Evolutionary conservation across 1,284 basidiomycete genomes (phyloP).

Genomic region (Trichosporon sp.): DNA sequence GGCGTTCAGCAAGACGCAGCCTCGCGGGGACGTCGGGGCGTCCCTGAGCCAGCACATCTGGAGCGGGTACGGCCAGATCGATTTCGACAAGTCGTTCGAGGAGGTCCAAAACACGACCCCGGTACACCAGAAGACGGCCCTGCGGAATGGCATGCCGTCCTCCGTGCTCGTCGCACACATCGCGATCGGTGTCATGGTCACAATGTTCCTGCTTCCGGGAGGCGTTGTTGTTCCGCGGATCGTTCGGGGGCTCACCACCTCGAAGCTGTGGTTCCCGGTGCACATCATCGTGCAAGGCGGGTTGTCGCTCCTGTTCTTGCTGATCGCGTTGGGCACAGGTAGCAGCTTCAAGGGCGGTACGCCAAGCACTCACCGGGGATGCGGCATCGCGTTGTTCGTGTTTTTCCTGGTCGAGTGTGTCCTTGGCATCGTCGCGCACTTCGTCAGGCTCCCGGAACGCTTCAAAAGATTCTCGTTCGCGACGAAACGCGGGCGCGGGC

Average conservation of each 20-base stretch:
- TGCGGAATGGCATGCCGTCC: background rate
- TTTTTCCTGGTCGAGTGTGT: conserved; percentile 60
- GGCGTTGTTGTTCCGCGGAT: conserved; percentile 61
- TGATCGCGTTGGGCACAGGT: conserved; percentile 51
- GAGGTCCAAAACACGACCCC: background rate
- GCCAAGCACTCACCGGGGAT: conserved; percentile 56
- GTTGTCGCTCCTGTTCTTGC: conserved; percentile 56
- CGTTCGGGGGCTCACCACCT: conserved; percentile 55
- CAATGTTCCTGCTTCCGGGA: conserved; percentile 58
- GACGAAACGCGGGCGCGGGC: conserved; percentile 30
- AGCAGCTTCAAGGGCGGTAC: conserved; percentile 17
- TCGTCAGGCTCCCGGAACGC: conserved; percentile 17
- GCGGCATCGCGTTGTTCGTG: conserved; percentile 59
- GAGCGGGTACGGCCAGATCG: conserved; percentile 7
- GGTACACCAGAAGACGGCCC: background rate
- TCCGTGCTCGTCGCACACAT: conserved; percentile 56
- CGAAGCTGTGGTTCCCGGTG: conserved; percentile 56
- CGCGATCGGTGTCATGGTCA: conserved; percentile 56
- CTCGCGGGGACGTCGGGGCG: conserved; percentile 49
- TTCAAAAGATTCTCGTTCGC: conserved; percentile 15
- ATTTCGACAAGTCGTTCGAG: background rate
- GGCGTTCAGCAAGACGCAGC: conserved; percentile 53
- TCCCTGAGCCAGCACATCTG: conserved; percentile 51
- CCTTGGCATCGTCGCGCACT: conserved; percentile 61
- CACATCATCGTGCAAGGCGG: conserved; percentile 57